phyloP scores from a whole-genome alignment of 2,329 filamentous ascomycete genomes.

The Alternaria sp. region DNA sequence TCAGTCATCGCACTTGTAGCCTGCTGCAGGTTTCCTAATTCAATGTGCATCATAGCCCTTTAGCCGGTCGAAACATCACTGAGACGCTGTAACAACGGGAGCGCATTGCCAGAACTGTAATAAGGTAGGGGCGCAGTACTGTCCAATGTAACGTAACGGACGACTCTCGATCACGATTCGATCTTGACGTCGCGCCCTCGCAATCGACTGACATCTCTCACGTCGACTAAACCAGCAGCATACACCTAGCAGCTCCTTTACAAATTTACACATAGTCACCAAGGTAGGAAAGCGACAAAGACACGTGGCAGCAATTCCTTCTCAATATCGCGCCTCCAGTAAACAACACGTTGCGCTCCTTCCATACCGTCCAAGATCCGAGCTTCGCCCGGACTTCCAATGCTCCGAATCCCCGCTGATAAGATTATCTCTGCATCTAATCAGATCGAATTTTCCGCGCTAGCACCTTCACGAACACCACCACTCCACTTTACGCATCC shows the following conservation, averaged over 20 bases:
- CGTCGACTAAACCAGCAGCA: not conserved
- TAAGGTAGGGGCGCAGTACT: not conserved
- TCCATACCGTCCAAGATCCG: not conserved
- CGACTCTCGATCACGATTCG: not conserved
- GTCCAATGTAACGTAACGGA: not conserved
- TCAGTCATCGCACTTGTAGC: not conserved
- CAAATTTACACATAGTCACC: not conserved
- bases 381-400: not conserved
- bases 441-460: constrained; percentile 15
- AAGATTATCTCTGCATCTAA: constrained; percentile 14
- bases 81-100: not conserved
- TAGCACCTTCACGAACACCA: not conserved
- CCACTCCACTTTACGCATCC: constrained; percentile 1
- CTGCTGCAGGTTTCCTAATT: not conserved
- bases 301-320: not conserved
- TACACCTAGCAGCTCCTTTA: not conserved
- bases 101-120: not conserved
- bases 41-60: not conserved
- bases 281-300: not conserved
- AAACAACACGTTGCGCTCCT: not conserved
- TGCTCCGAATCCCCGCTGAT: not conserved
- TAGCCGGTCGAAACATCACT: not conserved
- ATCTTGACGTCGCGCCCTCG: not conserved
- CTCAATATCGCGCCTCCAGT: no score
- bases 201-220: not conserved